Percentiles rank a stretch among this genome's conserved stretches.
Conservation (phyloP, 495 filamentous ascomycete species). For the Penicillium fimorum region DNA sequence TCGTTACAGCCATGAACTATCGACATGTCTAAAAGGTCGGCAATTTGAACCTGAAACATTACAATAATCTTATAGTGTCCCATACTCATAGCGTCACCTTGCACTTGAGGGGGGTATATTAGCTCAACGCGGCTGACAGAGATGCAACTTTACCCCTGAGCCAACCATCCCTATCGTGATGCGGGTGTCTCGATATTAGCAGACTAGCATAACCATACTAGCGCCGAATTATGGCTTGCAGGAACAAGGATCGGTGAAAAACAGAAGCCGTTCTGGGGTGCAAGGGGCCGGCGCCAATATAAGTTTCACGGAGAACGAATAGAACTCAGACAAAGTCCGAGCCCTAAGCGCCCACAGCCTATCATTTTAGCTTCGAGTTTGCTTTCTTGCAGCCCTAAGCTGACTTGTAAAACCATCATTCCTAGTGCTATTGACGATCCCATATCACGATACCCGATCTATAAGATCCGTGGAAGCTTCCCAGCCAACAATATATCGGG, state of each 20-base stretch:
- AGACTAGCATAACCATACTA: background rate
- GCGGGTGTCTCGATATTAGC: background rate
- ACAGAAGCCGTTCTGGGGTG: background rate
- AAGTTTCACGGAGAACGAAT: constrained; percentile 7
- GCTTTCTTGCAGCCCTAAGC: background rate
- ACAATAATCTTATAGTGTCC: background rate
- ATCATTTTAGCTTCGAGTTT: constrained; percentile 1
- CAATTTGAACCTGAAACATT: background rate
- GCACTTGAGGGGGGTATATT: background rate
- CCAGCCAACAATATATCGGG: constrained; percentile 6
- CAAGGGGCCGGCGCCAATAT: constrained; percentile 7
- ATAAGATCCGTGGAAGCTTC: constrained; percentile 5
- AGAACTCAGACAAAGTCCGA: background rate
- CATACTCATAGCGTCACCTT: background rate
- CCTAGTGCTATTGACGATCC: background rate
- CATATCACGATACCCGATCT: background rate
- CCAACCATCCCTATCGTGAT: background rate
- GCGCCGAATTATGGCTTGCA: background rate
- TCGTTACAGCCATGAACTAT: background rate
- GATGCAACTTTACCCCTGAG: constrained; percentile 1
- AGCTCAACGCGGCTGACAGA: background rate
- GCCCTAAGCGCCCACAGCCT: constrained; percentile 8
- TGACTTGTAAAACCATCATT: background rate
- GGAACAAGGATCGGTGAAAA: background rate
- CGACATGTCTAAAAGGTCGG: background rate